phyloP scores from a whole-genome alignment of 805 yeast species.

The Hanseniaspora nectarophila region DNA sequence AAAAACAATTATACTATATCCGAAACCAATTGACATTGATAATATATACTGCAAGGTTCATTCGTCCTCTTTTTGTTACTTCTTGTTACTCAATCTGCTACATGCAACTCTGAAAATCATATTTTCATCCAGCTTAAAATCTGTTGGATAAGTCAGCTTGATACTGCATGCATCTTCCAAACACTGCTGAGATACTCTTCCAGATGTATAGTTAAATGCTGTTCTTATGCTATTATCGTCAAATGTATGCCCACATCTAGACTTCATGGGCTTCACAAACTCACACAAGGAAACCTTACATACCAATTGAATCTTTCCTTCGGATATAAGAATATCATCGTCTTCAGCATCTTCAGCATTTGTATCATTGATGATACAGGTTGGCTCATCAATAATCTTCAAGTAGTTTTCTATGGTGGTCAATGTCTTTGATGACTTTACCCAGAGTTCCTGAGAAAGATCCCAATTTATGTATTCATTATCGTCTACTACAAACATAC shows the following conservation, averaged over 20 bases:
- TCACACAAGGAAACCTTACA: constrained; percentile 54
- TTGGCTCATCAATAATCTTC: constrained; percentile 2
- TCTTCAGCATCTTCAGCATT: constrained; percentile 18
- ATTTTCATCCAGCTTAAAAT: constrained; percentile 37
- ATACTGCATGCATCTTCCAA: constrained; percentile 50
- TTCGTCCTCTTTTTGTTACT: constrained; percentile 3
- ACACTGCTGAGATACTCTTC: constrained; percentile 29
- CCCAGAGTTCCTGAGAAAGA: neutral
- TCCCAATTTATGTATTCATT: neutral
- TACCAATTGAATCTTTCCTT: constrained; percentile 54
- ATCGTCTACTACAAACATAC: neutral
- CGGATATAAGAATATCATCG: constrained; percentile 54
- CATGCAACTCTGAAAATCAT: constrained; percentile 46
- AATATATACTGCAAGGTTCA: neutral
- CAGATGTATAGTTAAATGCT: constrained; percentile 22
- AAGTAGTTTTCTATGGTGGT: constrained; percentile 1
- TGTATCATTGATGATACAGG: constrained; percentile 10
- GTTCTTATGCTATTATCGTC: constrained; percentile 38
- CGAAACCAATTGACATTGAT: neutral
- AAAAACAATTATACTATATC: too few species aligned
- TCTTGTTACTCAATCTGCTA: constrained; percentile 22
- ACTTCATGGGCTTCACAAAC: constrained; percentile 45
- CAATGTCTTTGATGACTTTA: neutral
- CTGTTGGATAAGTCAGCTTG: constrained; percentile 25
- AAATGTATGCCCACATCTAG: constrained; percentile 52